Evolutionary conservation across 148 eudicot genomes (phyloP).

Genomic region (Vaccinium myrtillus): DNA sequence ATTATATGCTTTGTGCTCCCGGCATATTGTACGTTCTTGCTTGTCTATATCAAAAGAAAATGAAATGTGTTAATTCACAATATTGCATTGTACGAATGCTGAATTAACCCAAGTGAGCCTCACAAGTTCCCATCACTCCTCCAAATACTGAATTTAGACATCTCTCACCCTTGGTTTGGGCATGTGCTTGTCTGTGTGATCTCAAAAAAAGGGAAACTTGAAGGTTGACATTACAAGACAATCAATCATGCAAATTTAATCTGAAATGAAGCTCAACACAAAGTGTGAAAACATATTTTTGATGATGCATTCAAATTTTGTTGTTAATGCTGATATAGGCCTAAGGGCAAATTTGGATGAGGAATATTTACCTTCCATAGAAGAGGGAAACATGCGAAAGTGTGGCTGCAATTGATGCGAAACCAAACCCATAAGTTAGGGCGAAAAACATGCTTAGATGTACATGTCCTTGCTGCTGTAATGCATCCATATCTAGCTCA

Average conservation of each 20-base stretch:
- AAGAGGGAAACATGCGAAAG: constrained; percentile 75
- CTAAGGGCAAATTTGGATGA: background rate
- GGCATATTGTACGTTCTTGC: background rate
- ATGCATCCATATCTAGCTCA: constrained; percentile 50
- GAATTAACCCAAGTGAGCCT: background rate
- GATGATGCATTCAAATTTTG: background rate
- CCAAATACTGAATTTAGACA: background rate
- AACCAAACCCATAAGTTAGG: constrained; percentile 87
- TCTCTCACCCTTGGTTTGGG: too few relatives aligned
- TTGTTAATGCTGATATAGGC: background rate
- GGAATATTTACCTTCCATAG: constrained; percentile 67
- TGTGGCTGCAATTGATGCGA: constrained; percentile 83
- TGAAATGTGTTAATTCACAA: background rate
- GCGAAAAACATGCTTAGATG: constrained; percentile 90
- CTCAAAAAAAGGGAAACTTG: background rate
- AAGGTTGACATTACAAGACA: background rate
- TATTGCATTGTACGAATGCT: background rate
- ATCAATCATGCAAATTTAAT: background rate
- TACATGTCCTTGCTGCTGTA: constrained; percentile 62
- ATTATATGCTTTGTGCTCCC: background rate
- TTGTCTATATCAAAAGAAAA: background rate
- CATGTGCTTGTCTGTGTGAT: background rate
- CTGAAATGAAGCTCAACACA: constrained; percentile 1
- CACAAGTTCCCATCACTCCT: background rate
- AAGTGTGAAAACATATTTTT: background rate